A percentile compares a stretch with the other conserved stretches of the same genome.
Evolutionary conservation across 257 asterid genomes (phyloP).

Genomic region (Nicotiana tomentosiformis): DNA sequence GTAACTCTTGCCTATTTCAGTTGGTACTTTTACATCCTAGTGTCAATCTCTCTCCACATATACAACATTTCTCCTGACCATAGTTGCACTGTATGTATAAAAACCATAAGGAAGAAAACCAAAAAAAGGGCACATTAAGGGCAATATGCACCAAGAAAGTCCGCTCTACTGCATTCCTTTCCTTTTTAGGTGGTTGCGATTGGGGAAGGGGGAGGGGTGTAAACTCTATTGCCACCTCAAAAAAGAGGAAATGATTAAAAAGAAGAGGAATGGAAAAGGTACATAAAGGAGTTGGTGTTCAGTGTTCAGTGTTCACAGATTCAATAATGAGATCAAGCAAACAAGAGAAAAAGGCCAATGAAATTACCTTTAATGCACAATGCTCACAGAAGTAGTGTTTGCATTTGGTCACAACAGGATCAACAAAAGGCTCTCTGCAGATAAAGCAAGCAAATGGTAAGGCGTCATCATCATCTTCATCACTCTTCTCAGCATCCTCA

Average conservation of each 20-base stretch:
- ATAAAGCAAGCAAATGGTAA: conserved; percentile 92
- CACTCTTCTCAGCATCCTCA: conserved; percentile 39
- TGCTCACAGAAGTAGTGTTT: conserved; percentile 97
- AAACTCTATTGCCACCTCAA: not conserved
- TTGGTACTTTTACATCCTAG: not conserved
- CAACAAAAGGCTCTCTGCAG: conserved; percentile 83
- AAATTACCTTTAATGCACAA: conserved; percentile 80
- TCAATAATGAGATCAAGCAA: not conserved
- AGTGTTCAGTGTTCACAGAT: not conserved
- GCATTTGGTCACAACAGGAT: conserved; percentile 87
- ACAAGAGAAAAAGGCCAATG: not conserved
- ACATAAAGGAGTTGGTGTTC: not conserved
- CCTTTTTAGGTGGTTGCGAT: not conserved
- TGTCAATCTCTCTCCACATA: not conserved
- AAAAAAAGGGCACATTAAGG: too few relatives aligned
- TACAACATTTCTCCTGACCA: not conserved
- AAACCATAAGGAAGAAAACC: too few relatives aligned
- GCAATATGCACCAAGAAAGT: not conserved
- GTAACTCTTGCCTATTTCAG: not conserved
- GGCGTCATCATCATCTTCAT: conserved; percentile 66
- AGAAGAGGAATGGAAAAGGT: not conserved
- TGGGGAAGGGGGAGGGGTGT: not conserved
- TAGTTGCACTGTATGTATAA: not conserved
- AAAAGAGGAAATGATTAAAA: not conserved
- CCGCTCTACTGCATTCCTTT: not conserved